A percentile compares a stretch with the other conserved stretches of the same genome.
These are phyloP conservation scores for Dactylellina drechsleri DNA, from an alignment of 2,329 filamentous ascomycete genomes.

Conservation along the genomic window DNA sequence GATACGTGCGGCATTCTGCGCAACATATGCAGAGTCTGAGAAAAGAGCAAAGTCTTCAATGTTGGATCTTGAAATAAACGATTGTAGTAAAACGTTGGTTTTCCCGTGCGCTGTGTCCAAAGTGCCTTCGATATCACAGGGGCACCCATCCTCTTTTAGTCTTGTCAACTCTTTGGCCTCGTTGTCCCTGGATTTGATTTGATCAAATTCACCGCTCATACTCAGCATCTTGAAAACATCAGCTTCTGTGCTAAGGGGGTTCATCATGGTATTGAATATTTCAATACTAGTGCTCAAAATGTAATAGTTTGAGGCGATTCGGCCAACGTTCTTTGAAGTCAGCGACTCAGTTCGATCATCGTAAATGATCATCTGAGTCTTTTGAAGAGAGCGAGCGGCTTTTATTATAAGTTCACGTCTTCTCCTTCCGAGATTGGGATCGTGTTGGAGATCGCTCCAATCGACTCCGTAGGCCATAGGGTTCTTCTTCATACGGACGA, in stretches of 20 bases:
- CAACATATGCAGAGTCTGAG: conserved; percentile 93
- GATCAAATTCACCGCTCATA: conserved; percentile 97
- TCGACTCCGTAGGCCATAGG: conserved; percentile 94
- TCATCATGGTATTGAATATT: conserved; percentile 97
- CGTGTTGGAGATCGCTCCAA: conserved; percentile 87
- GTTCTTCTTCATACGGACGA: conserved; percentile 93
- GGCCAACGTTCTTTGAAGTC: conserved; percentile 90
- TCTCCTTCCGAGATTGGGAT: conserved; percentile 85
- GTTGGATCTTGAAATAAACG: conserved; percentile 87
- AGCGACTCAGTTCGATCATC: conserved; percentile 94
- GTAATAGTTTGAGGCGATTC: conserved; percentile 97
- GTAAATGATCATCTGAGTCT: conserved; percentile 99
- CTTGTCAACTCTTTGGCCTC: conserved; percentile 87
- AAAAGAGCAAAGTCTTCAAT: conserved; percentile 92
- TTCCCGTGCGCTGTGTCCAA: conserved; percentile 81
- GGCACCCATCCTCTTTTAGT: conserved; percentile 75
- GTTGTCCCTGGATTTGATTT: conserved; percentile 89
- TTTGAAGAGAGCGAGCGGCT: conserved; percentile 84
- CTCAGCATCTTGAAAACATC: conserved; percentile 96
- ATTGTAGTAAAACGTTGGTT: conserved; percentile 93
- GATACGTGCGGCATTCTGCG: conserved; percentile 93
- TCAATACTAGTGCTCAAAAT: conserved; percentile 92
- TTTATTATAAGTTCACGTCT: conserved; percentile 86
- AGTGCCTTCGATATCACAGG: conserved; percentile 77
- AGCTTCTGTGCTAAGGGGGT: conserved; percentile 82